Evolutionary conservation across 805 yeast genomes (phyloP).

Genomic region (Clavispora santaluciae): DNA sequence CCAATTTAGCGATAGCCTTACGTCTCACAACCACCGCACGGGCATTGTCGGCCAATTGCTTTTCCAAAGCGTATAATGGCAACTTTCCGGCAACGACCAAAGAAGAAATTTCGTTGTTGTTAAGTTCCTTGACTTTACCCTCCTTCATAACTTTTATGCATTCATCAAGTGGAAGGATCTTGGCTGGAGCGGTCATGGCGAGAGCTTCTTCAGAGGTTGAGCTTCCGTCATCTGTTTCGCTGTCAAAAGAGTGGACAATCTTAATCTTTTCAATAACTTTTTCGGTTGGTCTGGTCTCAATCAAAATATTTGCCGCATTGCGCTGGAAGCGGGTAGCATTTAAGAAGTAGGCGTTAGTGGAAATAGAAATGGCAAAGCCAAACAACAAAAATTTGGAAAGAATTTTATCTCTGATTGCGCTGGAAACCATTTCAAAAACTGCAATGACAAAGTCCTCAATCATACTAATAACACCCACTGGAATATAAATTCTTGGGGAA

Average conservation of each 20-base stretch:
- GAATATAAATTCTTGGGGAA: slow-evolving; percentile 54
- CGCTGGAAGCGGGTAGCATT: slow-evolving; percentile 76
- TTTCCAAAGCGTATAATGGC: slow-evolving; percentile 92
- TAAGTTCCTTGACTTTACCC: slow-evolving; percentile 64
- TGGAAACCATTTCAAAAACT: slow-evolving; percentile 51
- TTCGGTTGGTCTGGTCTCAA: slow-evolving; percentile 27
- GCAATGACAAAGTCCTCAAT: slow-evolving; percentile 57
- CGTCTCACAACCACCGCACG: slow-evolving; percentile 95
- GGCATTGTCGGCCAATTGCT: slow-evolving; percentile 79
- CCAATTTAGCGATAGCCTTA: slow-evolving; percentile 78
- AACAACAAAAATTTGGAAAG: slow-evolving; percentile 73
- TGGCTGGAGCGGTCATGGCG: slow-evolving; percentile 20
- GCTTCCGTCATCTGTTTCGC: slow-evolving; percentile 13
- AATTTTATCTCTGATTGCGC: slow-evolving; percentile 72
- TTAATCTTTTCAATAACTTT: slow-evolving; percentile 20
- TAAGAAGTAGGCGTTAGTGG: slow-evolving; percentile 77
- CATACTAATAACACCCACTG: slow-evolving; percentile 50
- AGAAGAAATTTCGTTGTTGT: slow-evolving; percentile 67
- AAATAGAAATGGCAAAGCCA: slow-evolving; percentile 68
- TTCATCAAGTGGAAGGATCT: slow-evolving; percentile 54
- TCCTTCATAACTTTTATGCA: slow-evolving; percentile 57
- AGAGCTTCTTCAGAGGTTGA: slow-evolving; percentile 21
- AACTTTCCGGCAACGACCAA: slow-evolving; percentile 72
- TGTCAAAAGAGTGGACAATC: slow-evolving; percentile 1
- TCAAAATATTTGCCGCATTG: slow-evolving; percentile 36